Evolutionary conservation across 306 rosid species (phyloP), one percentile per base, ranked within the genome.

Genomic region (Mimosa bimucronata): DNA sequence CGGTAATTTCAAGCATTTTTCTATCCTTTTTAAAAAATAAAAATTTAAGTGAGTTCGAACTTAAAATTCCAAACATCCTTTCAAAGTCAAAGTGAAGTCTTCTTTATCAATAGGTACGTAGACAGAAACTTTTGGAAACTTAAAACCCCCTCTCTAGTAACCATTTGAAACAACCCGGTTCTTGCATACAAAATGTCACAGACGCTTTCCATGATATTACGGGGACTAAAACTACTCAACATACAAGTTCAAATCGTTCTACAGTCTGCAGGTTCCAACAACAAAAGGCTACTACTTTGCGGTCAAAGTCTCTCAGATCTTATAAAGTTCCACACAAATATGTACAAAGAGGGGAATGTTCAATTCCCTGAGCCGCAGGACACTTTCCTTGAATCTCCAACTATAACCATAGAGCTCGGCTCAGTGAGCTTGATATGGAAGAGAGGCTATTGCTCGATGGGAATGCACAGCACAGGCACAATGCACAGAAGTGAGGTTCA

Each of bases 391-490:
- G 9, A 76, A 58, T 57, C 42, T 30, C 30, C 38, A n/a, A 11
- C 3, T 26, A 60, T 60, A 14, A 29, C 40, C 42, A 61, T 28
- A 10, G 10, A 10, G 73, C 19, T 45, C 28, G 11, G 18, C 55
- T 92, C 85, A 91, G 79, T 94, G 97, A 85, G 98, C 97, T 0
- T 86, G 82, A 78, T 90, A 86, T 69, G 83, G 83, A 73, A 84
- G 52, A 65, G 74, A 11, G 67, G 38, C 71, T 71, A 82, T 23
- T 0, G 81, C 66, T 8, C 98, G 97, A 87, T 91, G 91, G 9
- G 98, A 92, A 34, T 91, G 98, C 73, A 77, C 79, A 60, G 97
- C 93, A 65, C 99, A 96, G 14, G 92, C 93, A 77, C 99, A 96
- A 72, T 93, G 99, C 71, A 96, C 99, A 0, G 98, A 90, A 0